A percentile compares a stretch with the other conserved stretches of the same genome.
Evolutionary conservation across 108 stramenopile genomes (phyloP).

Genomic region (Conticribra guillardii): DNA sequence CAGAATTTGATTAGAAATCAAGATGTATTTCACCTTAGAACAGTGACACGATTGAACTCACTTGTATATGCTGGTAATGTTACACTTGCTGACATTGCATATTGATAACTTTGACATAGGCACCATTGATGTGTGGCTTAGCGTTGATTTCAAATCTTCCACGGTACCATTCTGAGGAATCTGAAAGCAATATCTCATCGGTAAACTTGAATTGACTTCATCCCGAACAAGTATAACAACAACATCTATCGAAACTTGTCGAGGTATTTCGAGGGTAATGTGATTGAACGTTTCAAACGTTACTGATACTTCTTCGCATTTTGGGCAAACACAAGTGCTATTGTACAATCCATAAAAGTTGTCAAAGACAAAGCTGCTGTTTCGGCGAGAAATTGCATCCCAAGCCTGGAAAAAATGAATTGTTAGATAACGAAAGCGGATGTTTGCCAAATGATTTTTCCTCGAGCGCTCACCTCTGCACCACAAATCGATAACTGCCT

Average conservation of each 20-base stretch:
- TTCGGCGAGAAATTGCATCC: conserved; percentile 66
- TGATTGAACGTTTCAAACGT: conserved; percentile 91
- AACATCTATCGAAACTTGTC: conserved; percentile 23
- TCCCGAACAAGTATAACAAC: conserved; percentile 31
- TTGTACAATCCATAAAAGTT: conserved; percentile 85
- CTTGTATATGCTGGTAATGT: conserved; percentile 47
- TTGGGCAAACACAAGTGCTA: conserved; percentile 86
- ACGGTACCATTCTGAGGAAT: conserved; percentile 21
- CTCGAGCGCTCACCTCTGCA: conserved; percentile 42
- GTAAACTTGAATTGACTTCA: conserved; percentile 8
- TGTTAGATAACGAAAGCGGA: not conserved
- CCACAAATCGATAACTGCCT: conserved; percentile 71
- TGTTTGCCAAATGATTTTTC: not conserved
- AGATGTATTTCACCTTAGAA: no score
- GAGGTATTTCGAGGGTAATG: conserved; percentile 81
- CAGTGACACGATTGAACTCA: no score
- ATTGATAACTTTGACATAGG: conserved; percentile 40
- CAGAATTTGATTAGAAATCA: no score
- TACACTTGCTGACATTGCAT: conserved; percentile 41
- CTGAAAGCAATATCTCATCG: conserved; percentile 34
- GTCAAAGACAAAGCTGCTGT: conserved; percentile 82
- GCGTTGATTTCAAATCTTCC: conserved; percentile 29
- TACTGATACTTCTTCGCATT: conserved; percentile 82
- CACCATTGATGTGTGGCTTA: conserved; percentile 40
- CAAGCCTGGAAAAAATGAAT: conserved; percentile 47